A percentile compares a stretch with the other conserved stretches of the same genome.
Evolutionary conservation across 768 basidiomycete genomes (phyloP).

Genomic region (Trametopsis cervina): DNA sequence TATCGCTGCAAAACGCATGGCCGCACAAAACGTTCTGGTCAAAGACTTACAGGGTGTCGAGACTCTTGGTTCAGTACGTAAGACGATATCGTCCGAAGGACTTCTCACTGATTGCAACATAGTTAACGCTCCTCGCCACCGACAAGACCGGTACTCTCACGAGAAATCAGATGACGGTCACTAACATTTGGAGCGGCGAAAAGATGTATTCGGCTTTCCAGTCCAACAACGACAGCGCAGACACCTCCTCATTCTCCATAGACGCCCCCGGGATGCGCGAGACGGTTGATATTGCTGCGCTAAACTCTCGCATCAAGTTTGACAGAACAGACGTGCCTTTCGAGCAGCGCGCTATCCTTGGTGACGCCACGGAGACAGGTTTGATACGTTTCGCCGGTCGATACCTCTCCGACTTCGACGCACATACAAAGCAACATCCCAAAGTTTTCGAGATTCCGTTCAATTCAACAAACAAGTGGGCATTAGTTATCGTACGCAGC

Average conservation of each 20-base stretch:
- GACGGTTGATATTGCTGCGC: constrained; percentile 54
- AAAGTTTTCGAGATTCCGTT: constrained; percentile 74
- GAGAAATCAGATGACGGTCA: constrained; percentile 68
- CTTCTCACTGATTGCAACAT: constrained; percentile 9
- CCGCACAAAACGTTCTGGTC: constrained; percentile 62
- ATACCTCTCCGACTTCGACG: constrained; percentile 47
- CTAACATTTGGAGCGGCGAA: constrained; percentile 58
- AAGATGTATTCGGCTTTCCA: constrained; percentile 63
- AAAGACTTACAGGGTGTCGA: constrained; percentile 72
- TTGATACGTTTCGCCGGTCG: constrained; percentile 61
- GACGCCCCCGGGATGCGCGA: constrained; percentile 55
- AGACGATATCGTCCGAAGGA: not conserved
- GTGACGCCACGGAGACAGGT: constrained; percentile 74
- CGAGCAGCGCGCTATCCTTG: constrained; percentile 52
- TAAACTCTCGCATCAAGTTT: constrained; percentile 68
- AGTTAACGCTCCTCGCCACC: constrained; percentile 61
- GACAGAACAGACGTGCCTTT: constrained; percentile 58
- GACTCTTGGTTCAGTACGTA: constrained; percentile 41
- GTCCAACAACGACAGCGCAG: constrained; percentile 63
- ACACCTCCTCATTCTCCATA: constrained; percentile 42
- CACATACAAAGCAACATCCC: constrained; percentile 38
- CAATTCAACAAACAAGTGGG: constrained; percentile 72
- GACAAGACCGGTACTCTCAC: constrained; percentile 72
- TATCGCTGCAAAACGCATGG: constrained; percentile 68
- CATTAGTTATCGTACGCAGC: constrained; percentile 51